Conservation (phyloP, 805 yeast species). For the Metschnikowia corniflorae region DNA sequence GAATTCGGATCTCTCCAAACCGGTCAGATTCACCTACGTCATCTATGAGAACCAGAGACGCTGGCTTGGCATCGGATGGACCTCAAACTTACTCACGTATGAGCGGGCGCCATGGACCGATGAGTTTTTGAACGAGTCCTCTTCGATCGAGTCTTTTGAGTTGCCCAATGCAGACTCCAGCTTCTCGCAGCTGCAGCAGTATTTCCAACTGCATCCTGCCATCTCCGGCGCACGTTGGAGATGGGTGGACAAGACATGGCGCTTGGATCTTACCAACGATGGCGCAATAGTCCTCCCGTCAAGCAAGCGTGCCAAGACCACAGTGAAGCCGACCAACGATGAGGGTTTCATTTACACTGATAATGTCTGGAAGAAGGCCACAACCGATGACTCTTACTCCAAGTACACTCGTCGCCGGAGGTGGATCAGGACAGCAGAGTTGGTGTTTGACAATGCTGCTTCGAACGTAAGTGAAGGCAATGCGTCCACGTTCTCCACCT, state of each 20-base stretch:
- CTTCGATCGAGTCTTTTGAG: constrained; percentile 71
- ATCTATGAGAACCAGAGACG: constrained; percentile 92
- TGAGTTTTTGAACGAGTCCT: constrained; percentile 84
- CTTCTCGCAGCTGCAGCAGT: constrained; percentile 29
- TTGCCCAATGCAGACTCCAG: constrained; percentile 65
- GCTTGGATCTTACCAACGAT: constrained; percentile 83
- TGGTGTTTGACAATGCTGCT: constrained; percentile 41
- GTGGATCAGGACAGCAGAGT: constrained; percentile 93
- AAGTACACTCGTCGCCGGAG: constrained; percentile 92
- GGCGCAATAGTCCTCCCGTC: constrained; percentile 74
- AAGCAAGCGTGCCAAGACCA: constrained; percentile 50
- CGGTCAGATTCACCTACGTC: constrained; percentile 85
- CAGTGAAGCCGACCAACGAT: constrained; percentile 69
- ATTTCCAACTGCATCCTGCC: constrained; percentile 16
- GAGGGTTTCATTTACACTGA: constrained; percentile 90
- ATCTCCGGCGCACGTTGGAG: constrained; percentile 80
- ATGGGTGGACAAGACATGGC: constrained; percentile 94
- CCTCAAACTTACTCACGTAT: constrained; percentile 82
- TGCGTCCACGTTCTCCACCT: constrained; percentile 4
- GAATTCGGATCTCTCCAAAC: constrained; percentile 24
- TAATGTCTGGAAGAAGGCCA: constrained; percentile 90
- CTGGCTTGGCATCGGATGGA: constrained; percentile 99
- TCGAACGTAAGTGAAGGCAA: constrained; percentile 8
- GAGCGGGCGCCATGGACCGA: constrained; percentile 98
- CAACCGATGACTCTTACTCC: constrained; percentile 81